Evolutionary conservation across 225 moss, liverwort and hornwort species (phyloP), one percentile per base, ranked within the genome.

Genomic region (Bryum argenteum): DNA sequence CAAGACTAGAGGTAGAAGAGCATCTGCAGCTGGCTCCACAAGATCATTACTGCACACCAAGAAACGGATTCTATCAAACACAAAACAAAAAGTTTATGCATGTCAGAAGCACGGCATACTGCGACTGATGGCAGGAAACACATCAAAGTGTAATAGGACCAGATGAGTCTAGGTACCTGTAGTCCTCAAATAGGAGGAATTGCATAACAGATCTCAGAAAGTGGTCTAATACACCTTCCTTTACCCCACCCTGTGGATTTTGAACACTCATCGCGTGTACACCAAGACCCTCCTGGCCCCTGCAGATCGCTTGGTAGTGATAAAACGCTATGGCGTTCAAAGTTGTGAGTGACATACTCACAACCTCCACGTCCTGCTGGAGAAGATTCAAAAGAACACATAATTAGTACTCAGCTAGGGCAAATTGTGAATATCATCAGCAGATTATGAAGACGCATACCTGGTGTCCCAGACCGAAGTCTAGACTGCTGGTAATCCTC

Each of bases 321-420:
- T 98, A 98, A 74, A 94, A 98, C n/a, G 97, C 94, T 48, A 98
- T 81, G 58, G 97, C 97, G 83, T 98, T 98, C 69, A 98, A 85
- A 44, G 97, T 90, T 74, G 97, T 98, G 40, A 98, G 77, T 54
- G 97, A 94, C 97, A 94, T 92, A 82, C 90, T 98, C 80, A 98
- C 97, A 71, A 94, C 97, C 79, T 98, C 97, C 70, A 98, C 97
- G 72, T 98, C 97, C 97, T 96, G 96, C 70, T 84, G 66, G 54
- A 62, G 64, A 53, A 54, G 50, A 63, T 54, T 15, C 28, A 72
- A 78, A 23, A 70, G 20, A 12, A 54, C 42, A 71, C 67, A 78
- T 24, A 64, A 28, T 45, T 39, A 75, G 16, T 70, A 40, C 45
- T 53, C 54, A 67, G 48, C 41, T 22, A 73, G 24, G 44, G 59